Percentiles rank a stretch among this genome's conserved stretches.
These are phyloP conservation scores for Histomonas meleagridis DNA, from an alignment of 208 protist species.

Conservation along the genomic window DNA sequence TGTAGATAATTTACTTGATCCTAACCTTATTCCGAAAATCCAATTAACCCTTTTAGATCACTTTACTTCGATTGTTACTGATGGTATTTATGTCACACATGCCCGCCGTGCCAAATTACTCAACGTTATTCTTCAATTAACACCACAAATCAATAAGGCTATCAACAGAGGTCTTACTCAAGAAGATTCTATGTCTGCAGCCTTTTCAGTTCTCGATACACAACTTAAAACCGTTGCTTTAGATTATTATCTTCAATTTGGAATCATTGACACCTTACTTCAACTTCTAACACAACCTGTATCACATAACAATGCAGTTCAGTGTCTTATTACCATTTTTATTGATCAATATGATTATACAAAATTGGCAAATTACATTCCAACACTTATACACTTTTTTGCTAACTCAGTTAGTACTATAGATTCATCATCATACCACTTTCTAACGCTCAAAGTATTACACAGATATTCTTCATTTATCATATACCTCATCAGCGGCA, in stretches of 20 bases:
- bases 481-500: background rate
- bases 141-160: background rate
- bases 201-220: background rate
- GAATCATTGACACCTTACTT: background rate
- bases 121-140: background rate
- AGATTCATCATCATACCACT: background rate
- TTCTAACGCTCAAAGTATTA: background rate
- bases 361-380: background rate
- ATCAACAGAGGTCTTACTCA: background rate
- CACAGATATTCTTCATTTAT: background rate
- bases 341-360: background rate
- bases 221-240: background rate
- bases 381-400: background rate
- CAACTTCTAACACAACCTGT: background rate
- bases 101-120: background rate
- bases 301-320: background rate
- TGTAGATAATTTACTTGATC: background rate
- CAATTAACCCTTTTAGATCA: background rate
- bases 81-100: background rate
- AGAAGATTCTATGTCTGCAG: background rate
- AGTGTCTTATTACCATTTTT: background rate
- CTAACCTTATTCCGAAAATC: background rate
- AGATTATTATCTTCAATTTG: background rate
- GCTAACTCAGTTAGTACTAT: background rate
- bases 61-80: background rate